Base-by-base conservation (phyloP, 2,329 filamentous ascomycete genomes). In the Tricladium varicosporioides region DNA sequence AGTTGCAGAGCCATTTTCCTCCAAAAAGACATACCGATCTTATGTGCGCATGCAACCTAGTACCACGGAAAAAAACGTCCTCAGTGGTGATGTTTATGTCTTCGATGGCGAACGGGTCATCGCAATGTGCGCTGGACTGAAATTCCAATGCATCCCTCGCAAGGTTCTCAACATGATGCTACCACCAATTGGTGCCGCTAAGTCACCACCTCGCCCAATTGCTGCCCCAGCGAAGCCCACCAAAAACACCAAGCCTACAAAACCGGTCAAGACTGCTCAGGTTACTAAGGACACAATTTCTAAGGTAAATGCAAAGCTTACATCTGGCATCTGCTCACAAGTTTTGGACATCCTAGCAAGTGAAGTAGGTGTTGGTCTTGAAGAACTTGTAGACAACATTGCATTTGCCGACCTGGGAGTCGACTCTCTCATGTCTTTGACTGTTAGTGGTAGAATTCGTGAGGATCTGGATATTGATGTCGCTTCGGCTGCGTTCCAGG, bases 361-460 rank as follows among this genome's bases (percentile, higher is more conserved):
- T 56, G 83, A 86, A 66, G 76, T 81, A 5, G 82, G 81, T 59
- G 75, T 84, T 42, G 73, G 74, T 13, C 71, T 78, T 13, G 79
- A 80, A 48, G 82, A 85, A 65, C 72, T 85, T 2, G 79, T 75
- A 1, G 80, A 85, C 63, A 79, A 80, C 60, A 80, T 81, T 11
- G 76, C 75, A 47, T 84, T 85, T 64, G 71, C 75, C 2, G 81
- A 85, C 59, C 73, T 85, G 2, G 83, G 83, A 19, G 78, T 84
- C 14, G 83, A 86, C 65, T 85, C 83, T 1, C 74, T 86, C n/a
- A 81, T 86, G 73, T 77, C 80, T 1, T 71, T 86, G 18, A 83
- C 80, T 5, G 80, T 86, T 45, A 76, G 76, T 22, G 81, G 80
- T 19, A 76, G 80, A 22, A 76, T 86, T 50, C 78, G 80, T 10